Conservation (phyloP, 2,329 filamentous ascomycete genomes). For the Exophiala sp. region DNA sequence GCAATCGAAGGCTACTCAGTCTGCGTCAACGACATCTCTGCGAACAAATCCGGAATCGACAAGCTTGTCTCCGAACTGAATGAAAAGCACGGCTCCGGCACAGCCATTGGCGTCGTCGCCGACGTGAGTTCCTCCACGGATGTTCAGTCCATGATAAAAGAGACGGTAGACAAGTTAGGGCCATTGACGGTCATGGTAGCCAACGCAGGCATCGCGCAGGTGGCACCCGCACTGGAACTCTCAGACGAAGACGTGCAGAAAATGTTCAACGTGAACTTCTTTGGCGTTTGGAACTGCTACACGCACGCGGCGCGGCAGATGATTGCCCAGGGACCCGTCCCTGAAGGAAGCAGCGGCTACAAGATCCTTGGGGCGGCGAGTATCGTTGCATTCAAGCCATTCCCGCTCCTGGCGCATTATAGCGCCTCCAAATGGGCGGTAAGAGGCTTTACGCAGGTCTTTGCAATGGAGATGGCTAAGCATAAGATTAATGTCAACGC, state of each 20-base stretch:
- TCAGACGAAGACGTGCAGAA: slow-evolving; percentile 55
- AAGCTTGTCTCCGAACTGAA: slow-evolving; percentile 37
- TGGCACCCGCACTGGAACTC: slow-evolving; percentile 55
- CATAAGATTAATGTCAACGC: slow-evolving; percentile 65
- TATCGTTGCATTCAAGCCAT: slow-evolving; percentile 56
- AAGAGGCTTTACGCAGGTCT: slow-evolving; percentile 62
- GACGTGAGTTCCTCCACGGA: slow-evolving; percentile 59
- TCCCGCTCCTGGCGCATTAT: slow-evolving; percentile 60
- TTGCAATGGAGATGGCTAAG: slow-evolving; percentile 62
- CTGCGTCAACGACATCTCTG: slow-evolving; percentile 60
- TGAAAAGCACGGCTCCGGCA: slow-evolving; percentile 19
- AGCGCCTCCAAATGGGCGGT: slow-evolving; percentile 65
- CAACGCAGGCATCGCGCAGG: slow-evolving; percentile 61
- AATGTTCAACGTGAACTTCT: slow-evolving; percentile 64
- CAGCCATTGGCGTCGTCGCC: slow-evolving; percentile 53
- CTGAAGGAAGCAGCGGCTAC: slow-evolving; percentile 33
- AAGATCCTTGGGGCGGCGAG: slow-evolving; percentile 54
- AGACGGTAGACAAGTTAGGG: slow-evolving; percentile 53
- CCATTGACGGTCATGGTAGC: slow-evolving; percentile 53
- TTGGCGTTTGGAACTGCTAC: slow-evolving; percentile 63
- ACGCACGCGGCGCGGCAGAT: slow-evolving; percentile 61
- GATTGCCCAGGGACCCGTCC: slow-evolving; percentile 56
- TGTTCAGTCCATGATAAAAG: slow-evolving; percentile 53
- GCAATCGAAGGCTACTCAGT: slow-evolving; percentile 64
- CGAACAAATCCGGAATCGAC: slow-evolving; percentile 52